phyloP scores from a whole-genome alignment of 768 basidiomycete genomes.

The Rubroboletus pulcherrimus region DNA sequence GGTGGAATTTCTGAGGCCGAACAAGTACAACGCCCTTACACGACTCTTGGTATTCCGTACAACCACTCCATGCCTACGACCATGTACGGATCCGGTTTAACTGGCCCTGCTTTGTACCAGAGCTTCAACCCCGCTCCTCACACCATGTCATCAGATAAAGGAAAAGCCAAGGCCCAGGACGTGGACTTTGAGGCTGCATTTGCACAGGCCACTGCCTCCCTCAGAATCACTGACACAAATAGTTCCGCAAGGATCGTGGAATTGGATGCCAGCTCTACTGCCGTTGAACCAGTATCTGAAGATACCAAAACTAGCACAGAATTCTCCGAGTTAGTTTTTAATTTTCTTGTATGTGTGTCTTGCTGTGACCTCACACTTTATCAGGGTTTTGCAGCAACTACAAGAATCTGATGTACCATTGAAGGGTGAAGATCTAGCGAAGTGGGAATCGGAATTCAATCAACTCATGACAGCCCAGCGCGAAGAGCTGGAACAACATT shows the following conservation, averaged over 20 bases:
- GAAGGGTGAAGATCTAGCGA: slow-evolving; percentile 59
- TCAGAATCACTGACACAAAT: slow-evolving; percentile 39
- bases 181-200: slow-evolving; percentile 86
- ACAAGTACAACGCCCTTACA: slow-evolving; percentile 37
- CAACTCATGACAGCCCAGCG: slow-evolving; percentile 69
- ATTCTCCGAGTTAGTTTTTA: slow-evolving; percentile 49
- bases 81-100: slow-evolving; percentile 34
- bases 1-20: slow-evolving; percentile 3
- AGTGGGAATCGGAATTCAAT: slow-evolving; percentile 83
- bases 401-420: slow-evolving; percentile 57
- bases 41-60: slow-evolving; percentile 35
- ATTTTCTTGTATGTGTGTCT: slow-evolving; percentile 1
- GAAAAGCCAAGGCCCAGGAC: slow-evolving; percentile 77
- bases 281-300: slow-evolving; percentile 40
- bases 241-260: slow-evolving; percentile 51
- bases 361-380: neutral
- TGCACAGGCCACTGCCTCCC: slow-evolving; percentile 56
- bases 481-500: slow-evolving; percentile 63
- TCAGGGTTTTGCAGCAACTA: slow-evolving; percentile 61
- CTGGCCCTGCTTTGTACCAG: slow-evolving; percentile 34
- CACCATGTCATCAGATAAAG: slow-evolving; percentile 38
- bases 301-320: slow-evolving; percentile 32
- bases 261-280: slow-evolving; percentile 40
- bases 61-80: slow-evolving; percentile 32
- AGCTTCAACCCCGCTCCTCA: slow-evolving; percentile 22